These are phyloP conservation scores for Debaryomyces robertsiae DNA, from an alignment of 1,139 yeast genomes.

Conservation along the genomic window DNA sequence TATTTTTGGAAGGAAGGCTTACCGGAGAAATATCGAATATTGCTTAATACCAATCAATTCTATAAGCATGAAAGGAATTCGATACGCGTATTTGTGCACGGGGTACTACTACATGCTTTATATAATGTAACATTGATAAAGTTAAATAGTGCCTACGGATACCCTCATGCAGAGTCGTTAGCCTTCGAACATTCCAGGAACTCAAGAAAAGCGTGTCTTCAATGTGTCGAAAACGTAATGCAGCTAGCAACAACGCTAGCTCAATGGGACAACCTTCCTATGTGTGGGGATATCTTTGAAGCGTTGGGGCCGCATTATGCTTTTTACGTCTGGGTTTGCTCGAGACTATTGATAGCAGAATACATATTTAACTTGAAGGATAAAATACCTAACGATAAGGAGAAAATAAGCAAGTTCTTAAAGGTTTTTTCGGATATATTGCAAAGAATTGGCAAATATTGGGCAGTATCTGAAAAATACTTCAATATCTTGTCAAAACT, in stretches of 20 bases:
- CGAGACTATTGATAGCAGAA: slow-evolving; percentile 14
- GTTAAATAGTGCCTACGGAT: slow-evolving; percentile 32
- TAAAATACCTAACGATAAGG: slow-evolving; percentile 15
- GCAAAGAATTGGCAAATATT: slow-evolving; percentile 16
- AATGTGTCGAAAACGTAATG: slow-evolving; percentile 15
- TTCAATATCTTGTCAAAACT: slow-evolving; percentile 16
- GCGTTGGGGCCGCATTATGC: slow-evolving; percentile 23
- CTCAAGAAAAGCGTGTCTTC: slow-evolving; percentile 17
- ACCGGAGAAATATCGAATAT: slow-evolving; percentile 12
- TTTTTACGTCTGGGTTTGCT: slow-evolving; percentile 23
- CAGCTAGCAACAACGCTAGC: slow-evolving; percentile 13
- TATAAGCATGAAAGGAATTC: slow-evolving; percentile 1
- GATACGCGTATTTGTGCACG: slow-evolving; percentile 3
- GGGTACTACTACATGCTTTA: slow-evolving; percentile 22
- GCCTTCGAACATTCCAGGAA: slow-evolving; percentile 18
- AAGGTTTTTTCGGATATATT: slow-evolving; percentile 16
- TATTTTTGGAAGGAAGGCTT: slow-evolving; percentile 16
- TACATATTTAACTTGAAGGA: slow-evolving; percentile 15
- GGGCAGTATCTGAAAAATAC: slow-evolving; percentile 21
- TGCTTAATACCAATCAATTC: slow-evolving; percentile 12
- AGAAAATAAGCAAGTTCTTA: slow-evolving; percentile 2
- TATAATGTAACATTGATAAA: slow-evolving; percentile 30
- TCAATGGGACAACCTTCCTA: slow-evolving; percentile 11
- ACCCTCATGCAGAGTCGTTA: slow-evolving; percentile 16
- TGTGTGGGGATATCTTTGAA: slow-evolving; percentile 13